Evolutionary conservation across 1,139 yeast species (phyloP), one percentile per base, ranked within the genome.

Genomic region (Suhomyces coccinellae): DNA sequence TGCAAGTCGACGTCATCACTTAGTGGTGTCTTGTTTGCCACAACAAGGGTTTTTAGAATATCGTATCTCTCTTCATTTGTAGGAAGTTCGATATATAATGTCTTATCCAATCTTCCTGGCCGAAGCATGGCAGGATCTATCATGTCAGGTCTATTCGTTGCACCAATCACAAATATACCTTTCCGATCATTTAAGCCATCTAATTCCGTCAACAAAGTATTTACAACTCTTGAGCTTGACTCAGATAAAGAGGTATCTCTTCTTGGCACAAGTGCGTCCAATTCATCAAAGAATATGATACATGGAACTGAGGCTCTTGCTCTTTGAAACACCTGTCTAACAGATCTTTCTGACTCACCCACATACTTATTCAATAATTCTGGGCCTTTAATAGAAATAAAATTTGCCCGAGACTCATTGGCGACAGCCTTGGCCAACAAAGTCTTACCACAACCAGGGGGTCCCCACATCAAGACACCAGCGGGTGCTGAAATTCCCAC

Each of bases 381-480:
- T 0, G 99, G 98, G 2, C 99, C 99, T 53, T 95, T 85, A 33
- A 93, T 90, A 9, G 96, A 87, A 36, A 93, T 93, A 65, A 93
- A 93, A 62, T 93, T 93, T 8, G 98, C 98, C 45, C 95, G 79
- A 1, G 97, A 88, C 66, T 93, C 98, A 62, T 93, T 91, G 12
- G 99, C 99, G 10, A 93, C 98, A 0, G 98, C 99, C 60, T 93
- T 93, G 1, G 98, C 99, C 40, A 93, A 72, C 45, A 93, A 73
- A 0, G 99, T 93, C 62, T 93, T 93, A 76, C 99, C 99, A 71
- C 98, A 93, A 17, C 99, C 99, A 2, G 99, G 99, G 1, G 99
- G 99, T 0, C 99, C 99, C 99, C 99, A 93, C 75, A 93, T 78
- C 16, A 93, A 70, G 0, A 93, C 99, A 44, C 99, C 99, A 0